Evolutionary conservation across 176 grass and related monocot species (phyloP).

Genomic region (Guadua angustifolia): DNA sequence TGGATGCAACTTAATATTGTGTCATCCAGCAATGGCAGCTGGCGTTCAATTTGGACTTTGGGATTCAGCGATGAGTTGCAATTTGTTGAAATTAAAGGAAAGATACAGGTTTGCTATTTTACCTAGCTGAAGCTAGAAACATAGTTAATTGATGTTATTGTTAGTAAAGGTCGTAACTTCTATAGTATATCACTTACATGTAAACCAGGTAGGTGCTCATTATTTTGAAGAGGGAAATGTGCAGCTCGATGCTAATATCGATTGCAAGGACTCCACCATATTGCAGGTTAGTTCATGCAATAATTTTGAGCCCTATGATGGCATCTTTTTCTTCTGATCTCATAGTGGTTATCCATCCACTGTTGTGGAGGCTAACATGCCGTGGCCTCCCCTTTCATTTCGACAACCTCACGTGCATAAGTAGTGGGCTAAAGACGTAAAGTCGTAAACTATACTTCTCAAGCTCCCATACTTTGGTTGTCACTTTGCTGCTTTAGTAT

Average conservation of each 20-base stretch:
- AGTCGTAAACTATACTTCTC: not conserved
- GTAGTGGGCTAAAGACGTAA: not conserved
- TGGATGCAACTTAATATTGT: constrained; percentile 50
- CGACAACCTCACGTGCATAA: not conserved
- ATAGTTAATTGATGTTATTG: constrained; percentile 38
- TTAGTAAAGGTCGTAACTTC: constrained; percentile 9
- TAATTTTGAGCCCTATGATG: not conserved
- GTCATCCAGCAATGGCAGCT: constrained; percentile 78
- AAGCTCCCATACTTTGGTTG: not conserved
- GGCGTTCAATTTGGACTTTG: constrained; percentile 85
- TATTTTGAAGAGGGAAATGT: constrained; percentile 99
- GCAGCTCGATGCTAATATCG: constrained; percentile 86
- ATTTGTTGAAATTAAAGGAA: constrained; percentile 78
- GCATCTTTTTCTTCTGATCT: not conserved
- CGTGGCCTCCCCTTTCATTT: not conserved
- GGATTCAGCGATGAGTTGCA: constrained; percentile 83
- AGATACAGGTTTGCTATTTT: constrained; percentile 74
- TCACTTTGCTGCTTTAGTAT: not conserved
- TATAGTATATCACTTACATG: constrained; percentile 36
- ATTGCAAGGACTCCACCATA: constrained; percentile 79
- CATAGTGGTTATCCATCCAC: not conserved
- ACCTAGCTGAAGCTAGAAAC: constrained; percentile 42
- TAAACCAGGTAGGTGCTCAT: constrained; percentile 81
- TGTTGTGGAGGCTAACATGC: not conserved
- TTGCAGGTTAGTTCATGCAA: constrained; percentile 67